A percentile compares a stretch with the other conserved stretches of the same genome.
phyloP scores from a whole-genome alignment of 495 filamentous ascomycete species.

The Aspergillus sclerotioniger region DNA sequence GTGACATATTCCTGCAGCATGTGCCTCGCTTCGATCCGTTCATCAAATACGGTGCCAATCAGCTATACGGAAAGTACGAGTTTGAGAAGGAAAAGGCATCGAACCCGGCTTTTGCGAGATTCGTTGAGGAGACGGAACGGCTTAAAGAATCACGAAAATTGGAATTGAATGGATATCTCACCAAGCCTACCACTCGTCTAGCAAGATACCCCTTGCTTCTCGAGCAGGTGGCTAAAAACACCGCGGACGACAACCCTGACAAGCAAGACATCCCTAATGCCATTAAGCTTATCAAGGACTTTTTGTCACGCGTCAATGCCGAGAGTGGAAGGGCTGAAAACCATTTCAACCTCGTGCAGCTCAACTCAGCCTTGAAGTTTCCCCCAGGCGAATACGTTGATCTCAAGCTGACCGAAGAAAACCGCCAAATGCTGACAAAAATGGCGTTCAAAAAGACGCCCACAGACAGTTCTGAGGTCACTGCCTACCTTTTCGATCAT shows the following conservation, averaged over 20 bases:
- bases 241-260: conserved; percentile 81
- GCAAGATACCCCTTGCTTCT: conserved; percentile 92
- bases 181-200: conserved; percentile 94
- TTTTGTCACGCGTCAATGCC: conserved; percentile 82
- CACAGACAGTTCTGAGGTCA: conserved; percentile 83
- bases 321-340: conserved; percentile 98
- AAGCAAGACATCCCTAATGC: conserved; percentile 89
- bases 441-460: conserved; percentile 88
- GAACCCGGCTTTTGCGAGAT: conserved; percentile 82
- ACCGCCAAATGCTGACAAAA: conserved; percentile 89
- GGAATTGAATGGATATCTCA: conserved; percentile 96
- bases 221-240: conserved; percentile 89
- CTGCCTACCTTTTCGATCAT: conserved; percentile 94
- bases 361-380: conserved; percentile 89
- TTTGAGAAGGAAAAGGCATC: conserved; percentile 93
- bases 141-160: conserved; percentile 95
- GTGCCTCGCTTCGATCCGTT: conserved; percentile 93
- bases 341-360: conserved; percentile 88
- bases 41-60: conserved; percentile 94
- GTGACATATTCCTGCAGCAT: conserved; percentile 91
- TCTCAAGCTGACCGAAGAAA: conserved; percentile 90
- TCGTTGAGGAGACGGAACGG: conserved; percentile 95
- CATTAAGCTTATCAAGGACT: conserved; percentile 77
- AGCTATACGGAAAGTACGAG: conserved; percentile 94
- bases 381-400: conserved; percentile 84